Base-by-base conservation (phyloP, 352 stramenopile species). In the Globisporangium iwayamae region DNA sequence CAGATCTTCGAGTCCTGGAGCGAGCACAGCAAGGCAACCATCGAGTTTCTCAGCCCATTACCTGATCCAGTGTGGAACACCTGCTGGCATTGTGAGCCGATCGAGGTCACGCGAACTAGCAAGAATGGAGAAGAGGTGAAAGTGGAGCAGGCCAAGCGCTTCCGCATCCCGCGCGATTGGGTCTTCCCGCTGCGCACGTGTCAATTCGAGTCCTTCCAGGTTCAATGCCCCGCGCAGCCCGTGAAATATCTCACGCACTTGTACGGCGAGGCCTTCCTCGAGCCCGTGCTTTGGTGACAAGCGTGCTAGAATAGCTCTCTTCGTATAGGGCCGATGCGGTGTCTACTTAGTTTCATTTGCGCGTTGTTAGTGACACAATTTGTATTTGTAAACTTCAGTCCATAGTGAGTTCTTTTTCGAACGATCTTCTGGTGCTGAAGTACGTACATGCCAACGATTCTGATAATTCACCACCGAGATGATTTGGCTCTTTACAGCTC, bases 261-360 rank as follows among this genome's bases (percentile, higher is more conserved):
- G 16, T 89, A 86, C 59, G 80, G 78, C 30, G 81, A 87, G 48
- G 65, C 62, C 13, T 83, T 84, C 25, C 30, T 81, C 32, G 79
- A 69, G 51, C 73, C 78, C 11, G 39, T 30, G 3, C 47, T 62
- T n/a, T 73, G 67, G 67, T 70, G 45, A 66, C 20, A 55, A 34
- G 36, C 36, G 36, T 41, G 4, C 5, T 7, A 46, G 4, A 30
- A 8, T 34, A 45, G 41, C 22, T 25, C 41, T 47, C 14, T 6
- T 47, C 14, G 20, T 18, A 47, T 43, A 28, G 13, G 3, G 14
- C 14, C 36, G 36, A 41, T 41, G 16, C 9, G 22, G 22, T 25
- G 36, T 41, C 36, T 41, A 36, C 4, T 36, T 36, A 20, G 5
- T 16, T 41, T 18, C 11, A 11, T 41, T 41, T 22, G 18, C 22